phyloP scores from a whole-genome alignment of 148 eudicot genomes.

The Fallopia convolvulus region DNA sequence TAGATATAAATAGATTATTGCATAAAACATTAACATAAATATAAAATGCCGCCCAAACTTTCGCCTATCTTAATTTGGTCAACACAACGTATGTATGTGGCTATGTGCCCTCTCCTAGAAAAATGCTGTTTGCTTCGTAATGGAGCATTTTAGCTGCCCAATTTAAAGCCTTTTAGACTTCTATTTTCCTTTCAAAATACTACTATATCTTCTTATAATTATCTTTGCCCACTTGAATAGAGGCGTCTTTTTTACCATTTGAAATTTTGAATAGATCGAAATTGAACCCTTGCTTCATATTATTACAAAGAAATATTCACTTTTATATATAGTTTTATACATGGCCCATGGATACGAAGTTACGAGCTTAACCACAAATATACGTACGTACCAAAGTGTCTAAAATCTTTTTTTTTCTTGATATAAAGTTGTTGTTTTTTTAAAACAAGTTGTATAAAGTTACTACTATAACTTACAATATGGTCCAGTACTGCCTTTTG shows the following conservation, averaged over 20 bases:
- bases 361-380: background rate
- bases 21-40: background rate
- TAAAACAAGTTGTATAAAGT: no score
- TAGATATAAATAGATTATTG: background rate
- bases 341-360: background rate
- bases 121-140: background rate
- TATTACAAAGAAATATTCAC: background rate
- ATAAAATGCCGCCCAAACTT: background rate
- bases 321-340: background rate
- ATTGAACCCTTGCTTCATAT: background rate
- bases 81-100: background rate
- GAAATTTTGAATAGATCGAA: background rate
- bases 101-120: background rate
- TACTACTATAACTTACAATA: no score
- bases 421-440: no score
- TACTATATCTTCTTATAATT: background rate
- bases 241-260: background rate
- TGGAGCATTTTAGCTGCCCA: constrained; percentile 4
- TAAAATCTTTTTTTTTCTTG: no score
- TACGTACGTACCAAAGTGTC: background rate
- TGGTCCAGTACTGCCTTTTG: no score
- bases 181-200: background rate
- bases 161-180: background rate
- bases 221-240: background rate
- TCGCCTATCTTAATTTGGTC: background rate